Evolutionary conservation across 345 rosid species (phyloP).

Genomic region (Euclidium syriacum): DNA sequence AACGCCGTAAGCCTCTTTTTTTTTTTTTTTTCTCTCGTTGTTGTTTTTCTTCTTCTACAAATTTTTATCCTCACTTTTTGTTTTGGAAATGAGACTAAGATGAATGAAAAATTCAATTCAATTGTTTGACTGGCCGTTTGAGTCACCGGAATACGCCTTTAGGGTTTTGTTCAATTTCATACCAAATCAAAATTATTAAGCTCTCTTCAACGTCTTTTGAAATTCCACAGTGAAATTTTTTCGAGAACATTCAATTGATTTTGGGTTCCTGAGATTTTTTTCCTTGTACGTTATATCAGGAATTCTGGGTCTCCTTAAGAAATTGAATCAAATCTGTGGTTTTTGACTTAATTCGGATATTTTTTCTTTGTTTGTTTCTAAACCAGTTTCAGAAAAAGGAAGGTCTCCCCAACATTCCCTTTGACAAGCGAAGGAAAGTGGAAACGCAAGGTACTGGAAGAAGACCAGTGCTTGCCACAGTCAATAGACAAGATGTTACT

Average conservation of each 20-base stretch:
- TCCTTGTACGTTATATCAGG: neutral
- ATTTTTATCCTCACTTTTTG: neutral
- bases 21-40: no score
- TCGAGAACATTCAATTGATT: neutral
- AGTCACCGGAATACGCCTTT: neutral
- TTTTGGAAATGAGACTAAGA: neutral
- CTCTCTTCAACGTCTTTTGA: neutral
- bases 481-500: constrained; percentile 48
- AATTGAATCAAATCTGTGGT: neutral
- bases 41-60: neutral
- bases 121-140: no score
- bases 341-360: neutral
- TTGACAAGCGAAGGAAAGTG: constrained; percentile 63
- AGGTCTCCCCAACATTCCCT: constrained; percentile 38
- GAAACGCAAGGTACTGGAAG: constrained; percentile 39
- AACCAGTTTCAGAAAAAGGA: constrained; percentile 49
- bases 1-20: constrained; percentile 7
- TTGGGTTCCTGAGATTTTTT: neutral
- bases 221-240: neutral
- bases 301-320: neutral
- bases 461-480: constrained; percentile 46
- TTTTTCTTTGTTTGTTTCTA: neutral
- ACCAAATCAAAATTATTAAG: neutral
- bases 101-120: no score
- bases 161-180: neutral